phyloP scores from a whole-genome alignment of 495 filamentous ascomycete genomes.

The Glonium stellatum region DNA sequence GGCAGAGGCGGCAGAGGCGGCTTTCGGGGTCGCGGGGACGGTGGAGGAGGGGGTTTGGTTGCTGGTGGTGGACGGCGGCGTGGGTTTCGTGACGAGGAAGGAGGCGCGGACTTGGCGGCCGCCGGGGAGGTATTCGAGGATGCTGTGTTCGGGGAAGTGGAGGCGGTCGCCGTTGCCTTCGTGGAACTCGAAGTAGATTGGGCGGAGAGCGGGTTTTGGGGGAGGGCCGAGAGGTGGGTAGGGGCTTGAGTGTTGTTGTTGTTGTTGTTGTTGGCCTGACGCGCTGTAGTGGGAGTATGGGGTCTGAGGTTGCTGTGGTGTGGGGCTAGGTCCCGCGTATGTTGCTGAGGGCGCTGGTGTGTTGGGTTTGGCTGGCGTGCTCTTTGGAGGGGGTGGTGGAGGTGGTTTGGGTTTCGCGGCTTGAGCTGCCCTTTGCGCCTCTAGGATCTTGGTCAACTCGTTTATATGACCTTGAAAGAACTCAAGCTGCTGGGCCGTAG shows the following conservation, averaged over 20 bases:
- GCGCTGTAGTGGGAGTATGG: neutral
- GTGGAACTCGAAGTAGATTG: slow-evolving; percentile 77
- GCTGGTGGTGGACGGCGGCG: slow-evolving; percentile 4
- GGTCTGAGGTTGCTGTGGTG: neutral
- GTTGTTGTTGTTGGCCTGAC: neutral
- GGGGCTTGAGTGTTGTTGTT: neutral
- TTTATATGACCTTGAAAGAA: slow-evolving; percentile 91
- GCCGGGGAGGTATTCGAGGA: slow-evolving; percentile 61
- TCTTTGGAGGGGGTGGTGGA: slow-evolving; percentile 7
- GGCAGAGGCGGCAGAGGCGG: neutral
- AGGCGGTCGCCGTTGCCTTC: slow-evolving; percentile 76
- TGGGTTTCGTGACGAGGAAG: slow-evolving; percentile 59
- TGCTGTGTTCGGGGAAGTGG: slow-evolving; percentile 77
- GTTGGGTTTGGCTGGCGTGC: slow-evolving; percentile 3
- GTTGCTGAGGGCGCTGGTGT: slow-evolving; percentile 3
- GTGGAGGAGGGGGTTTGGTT: neutral
- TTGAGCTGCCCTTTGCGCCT: slow-evolving; percentile 31
- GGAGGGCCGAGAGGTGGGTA: slow-evolving; percentile 32
- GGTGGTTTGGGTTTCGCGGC: neutral
- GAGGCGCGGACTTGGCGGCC: slow-evolving; percentile 50
- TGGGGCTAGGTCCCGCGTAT: neutral
- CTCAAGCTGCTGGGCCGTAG: slow-evolving; percentile 69
- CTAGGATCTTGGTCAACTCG: slow-evolving; percentile 64
- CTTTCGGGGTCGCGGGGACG: neutral
- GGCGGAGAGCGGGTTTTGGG: slow-evolving; percentile 51